Evolutionary conservation across 2,329 filamentous ascomycete species (phyloP).

Genomic region (Alternaria triticimaculans): DNA sequence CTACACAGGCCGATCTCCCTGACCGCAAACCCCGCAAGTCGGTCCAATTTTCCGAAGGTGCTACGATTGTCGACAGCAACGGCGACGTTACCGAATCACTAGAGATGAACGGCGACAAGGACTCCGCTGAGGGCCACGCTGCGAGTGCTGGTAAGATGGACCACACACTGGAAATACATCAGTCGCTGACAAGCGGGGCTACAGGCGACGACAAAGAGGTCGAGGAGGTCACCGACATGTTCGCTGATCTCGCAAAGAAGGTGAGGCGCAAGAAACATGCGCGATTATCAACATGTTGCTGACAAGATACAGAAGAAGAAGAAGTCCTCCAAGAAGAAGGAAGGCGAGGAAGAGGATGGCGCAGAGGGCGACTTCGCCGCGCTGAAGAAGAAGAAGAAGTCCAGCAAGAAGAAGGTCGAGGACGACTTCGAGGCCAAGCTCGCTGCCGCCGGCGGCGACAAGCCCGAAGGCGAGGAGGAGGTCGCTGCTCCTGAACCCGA

Average conservation of each 20-base stretch:
- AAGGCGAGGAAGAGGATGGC: conserved; percentile 59
- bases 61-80: conserved; percentile 87
- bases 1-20: conserved; percentile 52
- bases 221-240: conserved; percentile 67
- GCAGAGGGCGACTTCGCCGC: conserved; percentile 66
- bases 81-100: conserved; percentile 81
- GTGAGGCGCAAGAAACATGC: conserved; percentile 8
- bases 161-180: conserved; percentile 6
- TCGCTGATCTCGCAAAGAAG: conserved; percentile 75
- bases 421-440: conserved; percentile 73
- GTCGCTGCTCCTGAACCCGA: conserved; percentile 54
- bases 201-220: conserved; percentile 61
- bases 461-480: conserved; percentile 63
- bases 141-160: conserved; percentile 34
- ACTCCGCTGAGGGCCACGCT: conserved; percentile 78
- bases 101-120: conserved; percentile 74
- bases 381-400: conserved; percentile 89
- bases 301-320: conserved; percentile 64
- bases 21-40: conserved; percentile 85
- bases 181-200: conserved; percentile 31
- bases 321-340: conserved; percentile 64
- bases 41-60: conserved; percentile 89
- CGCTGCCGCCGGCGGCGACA: conserved; percentile 61
- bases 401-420: conserved; percentile 63
- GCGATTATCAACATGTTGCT: not conserved